phyloP scores from a whole-genome alignment of 2,329 filamentous ascomycete genomes.

The Sclerotinia subarctica region DNA sequence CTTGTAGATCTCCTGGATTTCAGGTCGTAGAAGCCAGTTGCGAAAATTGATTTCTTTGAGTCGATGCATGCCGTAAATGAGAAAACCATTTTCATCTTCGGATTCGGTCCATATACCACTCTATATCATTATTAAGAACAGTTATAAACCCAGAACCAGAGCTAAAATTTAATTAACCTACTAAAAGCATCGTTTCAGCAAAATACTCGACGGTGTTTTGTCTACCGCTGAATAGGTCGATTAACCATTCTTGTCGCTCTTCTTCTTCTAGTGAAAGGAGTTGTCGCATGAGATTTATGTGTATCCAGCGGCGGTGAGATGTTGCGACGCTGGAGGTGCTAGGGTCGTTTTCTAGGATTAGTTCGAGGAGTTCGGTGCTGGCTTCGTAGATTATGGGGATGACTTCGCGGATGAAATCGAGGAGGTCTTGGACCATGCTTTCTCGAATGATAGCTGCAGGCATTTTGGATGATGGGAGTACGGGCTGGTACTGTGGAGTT shows the following conservation, averaged over 20 bases:
- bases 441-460: neutral
- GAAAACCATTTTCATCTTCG: neutral
- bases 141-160: too few species aligned
- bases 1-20: neutral
- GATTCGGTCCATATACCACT: neutral
- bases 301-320: slow-evolving; percentile 1
- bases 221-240: neutral
- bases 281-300: neutral
- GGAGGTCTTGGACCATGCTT: neutral
- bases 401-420: neutral
- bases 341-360: neutral
- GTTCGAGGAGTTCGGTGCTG: neutral
- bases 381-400: neutral
- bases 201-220: neutral
- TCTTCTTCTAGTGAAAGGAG: neutral
- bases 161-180: neutral
- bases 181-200: neutral
- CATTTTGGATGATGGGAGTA: neutral
- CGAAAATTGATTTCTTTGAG: neutral
- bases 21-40: neutral
- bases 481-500: neutral
- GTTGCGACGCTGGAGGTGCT: neutral
- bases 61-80: neutral
- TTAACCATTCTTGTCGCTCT: neutral
- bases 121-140: neutral